phyloP scores from a whole-genome alignment of 2,329 filamentous ascomycete species.

The Rosellinia necatrix region DNA sequence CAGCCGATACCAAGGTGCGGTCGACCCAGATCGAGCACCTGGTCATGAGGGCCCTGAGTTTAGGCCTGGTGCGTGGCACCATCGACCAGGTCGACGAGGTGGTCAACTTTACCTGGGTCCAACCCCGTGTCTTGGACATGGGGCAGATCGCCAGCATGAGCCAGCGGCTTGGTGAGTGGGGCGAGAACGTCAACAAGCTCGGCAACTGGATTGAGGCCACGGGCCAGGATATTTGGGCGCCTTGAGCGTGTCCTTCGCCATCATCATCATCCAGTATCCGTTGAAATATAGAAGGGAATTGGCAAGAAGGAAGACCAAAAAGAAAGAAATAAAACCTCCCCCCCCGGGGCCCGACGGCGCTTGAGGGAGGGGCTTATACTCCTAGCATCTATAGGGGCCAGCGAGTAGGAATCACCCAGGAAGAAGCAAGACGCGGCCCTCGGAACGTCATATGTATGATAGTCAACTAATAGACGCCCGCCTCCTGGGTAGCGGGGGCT shows the following conservation, averaged over 20 bases:
- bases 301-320: not conserved
- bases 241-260: slow-evolving; percentile 42
- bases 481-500: slow-evolving; percentile 3
- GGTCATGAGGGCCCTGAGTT: slow-evolving; percentile 97
- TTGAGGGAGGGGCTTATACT: not conserved
- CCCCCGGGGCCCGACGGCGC: not conserved
- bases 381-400: not conserved
- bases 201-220: slow-evolving; percentile 96
- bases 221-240: slow-evolving; percentile 95
- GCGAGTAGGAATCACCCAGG: not conserved
- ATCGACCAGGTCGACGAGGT: slow-evolving; percentile 97
- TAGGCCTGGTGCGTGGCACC: slow-evolving; percentile 85
- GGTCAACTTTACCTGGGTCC: slow-evolving; percentile 96
- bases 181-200: slow-evolving; percentile 91
- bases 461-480: slow-evolving; percentile 23
- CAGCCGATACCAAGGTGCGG: slow-evolving; percentile 88
- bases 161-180: slow-evolving; percentile 87
- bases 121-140: slow-evolving; percentile 96
- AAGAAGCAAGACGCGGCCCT: not conserved
- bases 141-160: slow-evolving; percentile 94
- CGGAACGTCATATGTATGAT: slow-evolving; percentile 20
- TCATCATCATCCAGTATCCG: not conserved
- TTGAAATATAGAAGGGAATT: not conserved
- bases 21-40: slow-evolving; percentile 94
- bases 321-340: not conserved